Percentiles rank a stretch among this genome's conserved stretches.
Conservation (phyloP, 2,329 filamentous ascomycete genomes). For the Ceratocystis variospora region DNA sequence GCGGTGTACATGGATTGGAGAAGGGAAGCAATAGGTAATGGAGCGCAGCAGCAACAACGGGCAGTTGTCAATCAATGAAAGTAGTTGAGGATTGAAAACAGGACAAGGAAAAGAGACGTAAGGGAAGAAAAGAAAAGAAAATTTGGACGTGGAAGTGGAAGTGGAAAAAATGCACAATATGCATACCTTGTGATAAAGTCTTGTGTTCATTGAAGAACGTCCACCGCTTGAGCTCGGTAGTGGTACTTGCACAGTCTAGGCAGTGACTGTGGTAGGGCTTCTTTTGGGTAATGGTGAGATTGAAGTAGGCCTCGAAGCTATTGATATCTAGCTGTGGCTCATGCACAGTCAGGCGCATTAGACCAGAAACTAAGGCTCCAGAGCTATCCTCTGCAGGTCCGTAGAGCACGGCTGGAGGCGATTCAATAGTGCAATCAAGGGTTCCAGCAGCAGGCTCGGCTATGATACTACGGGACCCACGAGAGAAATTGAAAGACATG, state of each 20-base stretch:
- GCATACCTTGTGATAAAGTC: conserved; percentile 36
- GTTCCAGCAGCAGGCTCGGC: conserved; percentile 29
- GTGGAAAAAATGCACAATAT: background rate
- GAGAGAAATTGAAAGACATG: conserved; percentile 25
- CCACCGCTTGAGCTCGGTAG: conserved; percentile 66
- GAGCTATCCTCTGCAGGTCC: conserved; percentile 60
- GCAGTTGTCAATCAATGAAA: background rate
- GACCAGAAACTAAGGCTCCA: conserved; percentile 74
- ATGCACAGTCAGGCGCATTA: conserved; percentile 59
- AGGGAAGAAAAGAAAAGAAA: background rate
- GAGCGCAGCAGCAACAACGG: too few species aligned
- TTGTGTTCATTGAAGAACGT: conserved; percentile 51
- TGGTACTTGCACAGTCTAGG: conserved; percentile 56
- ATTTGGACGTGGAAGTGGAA: background rate
- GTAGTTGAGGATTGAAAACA: background rate
- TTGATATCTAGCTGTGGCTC: conserved; percentile 55
- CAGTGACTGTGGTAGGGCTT: conserved; percentile 71
- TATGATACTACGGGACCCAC: conserved; percentile 27
- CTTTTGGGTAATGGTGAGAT: conserved; percentile 60
- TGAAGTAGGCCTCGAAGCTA: conserved; percentile 57
- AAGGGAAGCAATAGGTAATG: background rate
- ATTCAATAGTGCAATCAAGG: conserved; percentile 57
- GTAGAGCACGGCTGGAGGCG: conserved; percentile 73
- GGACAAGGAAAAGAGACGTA: background rate
- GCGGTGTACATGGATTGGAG: conserved; percentile 4